phyloP scores from a whole-genome alignment of 805 yeast genomes.

The Suhomyces canberraensis region DNA sequence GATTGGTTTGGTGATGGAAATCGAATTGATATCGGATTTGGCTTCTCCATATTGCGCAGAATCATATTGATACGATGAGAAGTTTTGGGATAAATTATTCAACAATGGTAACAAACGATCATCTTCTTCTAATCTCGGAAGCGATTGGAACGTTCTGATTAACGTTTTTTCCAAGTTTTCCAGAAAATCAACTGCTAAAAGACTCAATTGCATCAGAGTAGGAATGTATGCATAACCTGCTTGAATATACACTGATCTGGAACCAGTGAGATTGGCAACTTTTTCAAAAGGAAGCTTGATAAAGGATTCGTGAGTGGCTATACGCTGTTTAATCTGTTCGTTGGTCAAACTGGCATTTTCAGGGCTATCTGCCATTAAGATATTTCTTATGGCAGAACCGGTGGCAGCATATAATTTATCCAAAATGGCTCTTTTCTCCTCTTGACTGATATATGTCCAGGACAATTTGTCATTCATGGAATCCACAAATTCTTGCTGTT shows the following conservation, averaged over 20 bases:
- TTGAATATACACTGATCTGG: conserved; percentile 64
- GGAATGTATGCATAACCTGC: conserved; percentile 84
- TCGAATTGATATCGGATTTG: conserved; percentile 53
- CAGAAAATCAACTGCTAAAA: conserved; percentile 68
- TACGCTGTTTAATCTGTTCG: conserved; percentile 51
- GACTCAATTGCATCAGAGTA: conserved; percentile 68
- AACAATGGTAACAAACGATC: conserved; percentile 83
- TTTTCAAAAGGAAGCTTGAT: conserved; percentile 86
- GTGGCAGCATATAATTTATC: conserved; percentile 56
- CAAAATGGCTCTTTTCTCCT: conserved; percentile 54
- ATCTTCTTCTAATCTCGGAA: conserved; percentile 88
- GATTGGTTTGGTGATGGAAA: conserved; percentile 51
- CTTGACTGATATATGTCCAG: conserved; percentile 64
- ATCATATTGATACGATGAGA: conserved; percentile 48
- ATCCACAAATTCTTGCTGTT: conserved; percentile 69
- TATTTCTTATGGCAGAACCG: conserved; percentile 37
- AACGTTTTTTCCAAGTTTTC: conserved; percentile 50
- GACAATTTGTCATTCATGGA: conserved; percentile 54
- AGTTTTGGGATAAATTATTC: conserved; percentile 63
- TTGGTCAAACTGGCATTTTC: conserved; percentile 31
- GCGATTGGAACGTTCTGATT: conserved; percentile 65
- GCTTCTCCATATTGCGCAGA: conserved; percentile 30
- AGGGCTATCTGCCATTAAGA: conserved; percentile 21
- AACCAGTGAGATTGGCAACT: conserved; percentile 71
- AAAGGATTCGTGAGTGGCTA: conserved; percentile 55